Evolutionary conservation across 139 green algal species (phyloP).

Genomic region (Eudorina sp.): DNA sequence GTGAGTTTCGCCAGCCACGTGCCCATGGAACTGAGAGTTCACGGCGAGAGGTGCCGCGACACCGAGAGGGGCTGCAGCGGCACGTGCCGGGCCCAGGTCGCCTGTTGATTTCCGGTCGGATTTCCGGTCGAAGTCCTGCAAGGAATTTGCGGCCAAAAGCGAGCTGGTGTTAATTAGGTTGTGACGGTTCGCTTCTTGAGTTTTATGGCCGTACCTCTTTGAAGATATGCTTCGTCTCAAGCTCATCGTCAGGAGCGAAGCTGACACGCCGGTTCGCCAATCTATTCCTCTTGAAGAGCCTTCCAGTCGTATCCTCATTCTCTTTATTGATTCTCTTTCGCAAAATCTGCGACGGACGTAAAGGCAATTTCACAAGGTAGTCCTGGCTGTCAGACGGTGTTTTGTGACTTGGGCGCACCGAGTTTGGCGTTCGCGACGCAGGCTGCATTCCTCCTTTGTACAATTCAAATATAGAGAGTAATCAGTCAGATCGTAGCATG

Average conservation of each 20-base stretch:
- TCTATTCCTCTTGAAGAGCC: conserved; percentile 49
- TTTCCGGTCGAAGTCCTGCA: conserved; percentile 27
- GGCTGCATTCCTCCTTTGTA: conserved; percentile 20
- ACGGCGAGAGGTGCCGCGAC: neutral
- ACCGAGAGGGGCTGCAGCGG: neutral
- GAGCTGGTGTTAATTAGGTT: neutral
- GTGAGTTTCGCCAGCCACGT: neutral
- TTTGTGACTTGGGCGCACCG: neutral
- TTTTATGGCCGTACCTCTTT: conserved; percentile 49
- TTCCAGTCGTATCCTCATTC: conserved; percentile 51
- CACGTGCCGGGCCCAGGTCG: neutral
- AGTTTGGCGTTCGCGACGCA: conserved; percentile 10
- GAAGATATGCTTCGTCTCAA: conserved; percentile 80
- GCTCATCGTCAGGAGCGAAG: conserved; percentile 82
- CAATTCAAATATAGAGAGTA: too few species aligned
- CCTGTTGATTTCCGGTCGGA: conserved; percentile 2
- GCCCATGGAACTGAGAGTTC: neutral
- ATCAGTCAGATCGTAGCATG: too few species aligned
- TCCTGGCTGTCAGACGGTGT: neutral
- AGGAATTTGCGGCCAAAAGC: neutral
- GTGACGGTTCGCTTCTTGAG: neutral
- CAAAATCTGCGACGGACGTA: conserved; percentile 56
- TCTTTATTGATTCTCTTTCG: conserved; percentile 59
- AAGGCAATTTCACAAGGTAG: neutral
- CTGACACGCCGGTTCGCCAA: conserved; percentile 70